A percentile compares a stretch with the other conserved stretches of the same genome.
These are phyloP conservation scores for Sclerotiophoma versabilis DNA, from an alignment of 2,329 filamentous ascomycete species.

Conservation along the genomic window DNA sequence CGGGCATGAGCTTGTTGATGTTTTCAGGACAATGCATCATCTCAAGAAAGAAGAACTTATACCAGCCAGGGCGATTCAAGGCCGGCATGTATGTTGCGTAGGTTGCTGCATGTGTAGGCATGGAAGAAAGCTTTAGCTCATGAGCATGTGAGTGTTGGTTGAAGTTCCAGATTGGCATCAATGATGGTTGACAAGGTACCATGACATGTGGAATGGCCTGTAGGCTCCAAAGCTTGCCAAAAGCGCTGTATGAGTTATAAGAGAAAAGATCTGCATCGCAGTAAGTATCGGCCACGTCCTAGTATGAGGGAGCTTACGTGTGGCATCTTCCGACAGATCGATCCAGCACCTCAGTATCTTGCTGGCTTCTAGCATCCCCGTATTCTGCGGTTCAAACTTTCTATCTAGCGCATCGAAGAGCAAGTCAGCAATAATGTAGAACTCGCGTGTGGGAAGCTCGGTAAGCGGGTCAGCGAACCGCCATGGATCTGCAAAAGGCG, in stretches of 20 bases:
- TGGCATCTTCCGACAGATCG: conserved; percentile 36
- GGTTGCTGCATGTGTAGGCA: conserved; percentile 10
- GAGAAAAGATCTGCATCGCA: conserved; percentile 34
- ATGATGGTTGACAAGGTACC: conserved; percentile 37
- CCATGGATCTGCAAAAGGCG: conserved; percentile 45
- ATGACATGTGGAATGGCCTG: conserved; percentile 45
- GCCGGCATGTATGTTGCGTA: conserved; percentile 44
- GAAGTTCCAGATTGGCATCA: conserved; percentile 43
- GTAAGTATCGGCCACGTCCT: not conserved
- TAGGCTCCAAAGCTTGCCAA: conserved; percentile 43
- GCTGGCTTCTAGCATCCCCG: conserved; percentile 43
- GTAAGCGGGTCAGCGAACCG: conserved; percentile 42
- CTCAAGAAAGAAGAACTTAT: conserved; percentile 46
- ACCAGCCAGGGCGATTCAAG: conserved; percentile 46
- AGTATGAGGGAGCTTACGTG: conserved; percentile 19
- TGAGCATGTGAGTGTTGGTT: conserved; percentile 32
- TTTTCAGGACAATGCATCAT: conserved; percentile 36
- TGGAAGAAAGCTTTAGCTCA: conserved; percentile 28
- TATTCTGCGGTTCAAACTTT: conserved; percentile 46
- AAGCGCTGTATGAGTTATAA: conserved; percentile 38
- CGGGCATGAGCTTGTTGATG: conserved; percentile 36
- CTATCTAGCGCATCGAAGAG: conserved; percentile 44
- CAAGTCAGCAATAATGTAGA: conserved; percentile 46
- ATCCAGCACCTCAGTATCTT: conserved; percentile 45
- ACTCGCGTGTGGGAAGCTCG: conserved; percentile 45